Base-by-base conservation (phyloP, 305 asterid genomes). In the Solanum hybrid region DNA sequence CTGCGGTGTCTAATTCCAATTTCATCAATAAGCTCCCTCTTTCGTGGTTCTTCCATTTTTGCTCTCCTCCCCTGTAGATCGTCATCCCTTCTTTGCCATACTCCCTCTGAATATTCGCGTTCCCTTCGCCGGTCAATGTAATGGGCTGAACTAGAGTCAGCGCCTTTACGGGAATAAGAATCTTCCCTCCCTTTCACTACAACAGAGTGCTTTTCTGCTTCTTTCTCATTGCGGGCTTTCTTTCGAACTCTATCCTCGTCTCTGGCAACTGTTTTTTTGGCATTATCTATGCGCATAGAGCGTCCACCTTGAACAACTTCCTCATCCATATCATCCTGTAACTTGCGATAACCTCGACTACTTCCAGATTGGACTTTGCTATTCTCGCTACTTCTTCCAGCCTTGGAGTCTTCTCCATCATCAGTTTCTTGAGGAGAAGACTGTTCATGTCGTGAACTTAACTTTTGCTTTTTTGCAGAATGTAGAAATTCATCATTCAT, bases 281-380 rank as follows among this genome's bases (percentile, higher is more conserved):
- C 79, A 90, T 85, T 89, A 90, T 91, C 94, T 32, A 91, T 61
- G 85, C 90, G 90, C 83, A 89, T 91, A 89, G 92, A 91, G 90
- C 89, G 95, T 89, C 93, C 93, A 87, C 91, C 94, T 90, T 94
- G 98, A 93, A 94, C 94, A 90, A 95, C 96, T 93, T 95, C 98
- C 88, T 97, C 96, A 72, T 95, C 98, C 57, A 90, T 91, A 87
- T 88, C 91, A 86, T 94, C 97, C 79, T 24, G 93, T 87, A 90
- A 92, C 91, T 89, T 94, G 88, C 91, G 92, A 90, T 91, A 90
- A 92, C 95, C 96, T 91, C 90, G 94, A 86, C 98, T 94, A 91
- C 98, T 96, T 90, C 95, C 97, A 36, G 99, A 97, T 91, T 95
- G 94, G 86, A 93, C 95, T 92, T 94, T 93, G 94, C 97, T 94